Conservation (phyloP, 169 alveolate genomes). For the Cryptosporidium viatorum region DNA sequence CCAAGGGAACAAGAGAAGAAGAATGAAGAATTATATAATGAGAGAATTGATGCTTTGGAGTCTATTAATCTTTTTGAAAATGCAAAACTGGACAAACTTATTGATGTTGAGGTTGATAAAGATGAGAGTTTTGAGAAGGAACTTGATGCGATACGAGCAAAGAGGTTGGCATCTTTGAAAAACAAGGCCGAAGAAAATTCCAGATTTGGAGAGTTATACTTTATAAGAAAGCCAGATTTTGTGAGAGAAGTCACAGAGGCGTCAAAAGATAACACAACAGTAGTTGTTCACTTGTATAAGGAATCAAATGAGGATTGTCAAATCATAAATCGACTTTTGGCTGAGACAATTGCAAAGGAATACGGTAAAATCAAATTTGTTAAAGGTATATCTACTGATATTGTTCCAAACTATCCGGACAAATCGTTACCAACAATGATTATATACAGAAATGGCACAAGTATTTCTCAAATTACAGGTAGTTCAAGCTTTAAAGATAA, state of each 20-base stretch:
- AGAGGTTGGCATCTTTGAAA: conserved; percentile 65
- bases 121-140: conserved; percentile 75
- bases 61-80: conserved; percentile 66
- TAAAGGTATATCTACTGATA: conserved; percentile 79
- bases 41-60: conserved; percentile 72
- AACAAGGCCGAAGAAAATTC: conserved; percentile 65
- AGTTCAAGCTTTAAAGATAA: conserved; percentile 52
- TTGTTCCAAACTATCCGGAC: conserved; percentile 83
- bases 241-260: conserved; percentile 78
- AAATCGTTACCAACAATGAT: conserved; percentile 81
- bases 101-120: conserved; percentile 57
- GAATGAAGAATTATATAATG: conserved; percentile 82
- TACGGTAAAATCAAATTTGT: conserved; percentile 82
- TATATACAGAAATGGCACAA: conserved; percentile 82
- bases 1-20: conserved; percentile 84
- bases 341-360: conserved; percentile 73
- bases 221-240: conserved; percentile 77
- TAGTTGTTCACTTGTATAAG: conserved; percentile 80
- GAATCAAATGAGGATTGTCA: conserved; percentile 79
- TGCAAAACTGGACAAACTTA: conserved; percentile 72
- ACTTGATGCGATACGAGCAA: conserved; percentile 38
- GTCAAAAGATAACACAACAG: conserved; percentile 78
- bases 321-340: conserved; percentile 73
- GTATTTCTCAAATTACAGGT: conserved; percentile 80
- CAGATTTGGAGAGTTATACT: conserved; percentile 77